These are phyloP conservation scores for Scedosporium aurantiacum DNA, from an alignment of 2,329 filamentous ascomycete species.

Conservation along the genomic window DNA sequence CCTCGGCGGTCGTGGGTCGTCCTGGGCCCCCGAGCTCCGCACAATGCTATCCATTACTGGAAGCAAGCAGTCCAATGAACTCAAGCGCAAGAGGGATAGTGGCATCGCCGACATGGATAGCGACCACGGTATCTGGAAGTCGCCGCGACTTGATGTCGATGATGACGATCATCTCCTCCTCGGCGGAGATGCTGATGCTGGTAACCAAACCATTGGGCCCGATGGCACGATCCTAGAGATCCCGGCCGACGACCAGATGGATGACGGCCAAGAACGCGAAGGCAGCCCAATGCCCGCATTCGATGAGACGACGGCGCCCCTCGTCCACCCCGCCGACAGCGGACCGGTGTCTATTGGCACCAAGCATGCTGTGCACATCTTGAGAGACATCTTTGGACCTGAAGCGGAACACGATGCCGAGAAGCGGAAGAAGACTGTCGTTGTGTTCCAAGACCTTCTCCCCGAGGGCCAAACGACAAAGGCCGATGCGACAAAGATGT, in stretches of 20 bases:
- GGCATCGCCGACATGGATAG: constrained; percentile 70
- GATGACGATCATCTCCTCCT: constrained; percentile 50
- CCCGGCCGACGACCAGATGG: constrained; percentile 44
- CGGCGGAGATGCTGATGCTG: constrained; percentile 37
- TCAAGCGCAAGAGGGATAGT: constrained; percentile 90
- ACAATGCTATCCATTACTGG: constrained; percentile 85
- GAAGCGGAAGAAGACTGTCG: constrained; percentile 63
- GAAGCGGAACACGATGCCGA: constrained; percentile 58
- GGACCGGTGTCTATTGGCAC: constrained; percentile 84
- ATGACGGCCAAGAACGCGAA: constrained; percentile 33
- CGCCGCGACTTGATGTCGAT: constrained; percentile 56
- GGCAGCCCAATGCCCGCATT: constrained; percentile 49
- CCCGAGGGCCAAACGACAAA: constrained; percentile 72
- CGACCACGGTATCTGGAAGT: constrained; percentile 53
- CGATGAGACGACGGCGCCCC: constrained; percentile 65
- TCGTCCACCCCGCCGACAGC: constrained; percentile 71
- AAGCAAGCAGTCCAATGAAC: constrained; percentile 62
- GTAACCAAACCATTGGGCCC: constrained; percentile 39
- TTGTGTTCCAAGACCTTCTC: constrained; percentile 84
- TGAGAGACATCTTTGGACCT: constrained; percentile 76
- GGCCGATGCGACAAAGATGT: constrained; percentile 97
- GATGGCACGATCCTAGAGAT: constrained; percentile 58
- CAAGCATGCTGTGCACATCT: constrained; percentile 88
- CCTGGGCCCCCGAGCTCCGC: constrained; percentile 86
- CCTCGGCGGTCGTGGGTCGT: constrained; percentile 63